Percentiles rank a stretch among this genome's conserved stretches.
These are phyloP conservation scores for Clarireedia paspali DNA, from an alignment of 2,329 filamentous ascomycete genomes.

Conservation along the genomic window DNA sequence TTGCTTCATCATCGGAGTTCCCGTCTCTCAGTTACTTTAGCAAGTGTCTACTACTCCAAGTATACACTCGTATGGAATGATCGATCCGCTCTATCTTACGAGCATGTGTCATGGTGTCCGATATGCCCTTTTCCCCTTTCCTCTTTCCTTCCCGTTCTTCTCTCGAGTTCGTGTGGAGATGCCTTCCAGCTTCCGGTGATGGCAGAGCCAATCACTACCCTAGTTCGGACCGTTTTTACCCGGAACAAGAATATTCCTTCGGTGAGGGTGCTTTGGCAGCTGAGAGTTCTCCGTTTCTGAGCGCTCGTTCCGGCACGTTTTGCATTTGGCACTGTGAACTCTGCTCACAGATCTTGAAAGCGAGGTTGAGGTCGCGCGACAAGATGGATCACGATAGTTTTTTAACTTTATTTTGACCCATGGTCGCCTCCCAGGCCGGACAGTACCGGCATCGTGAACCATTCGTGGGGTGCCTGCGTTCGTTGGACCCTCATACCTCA, in stretches of 20 bases:
- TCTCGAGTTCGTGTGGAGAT: slow-evolving; percentile 4
- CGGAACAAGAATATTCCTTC: not conserved
- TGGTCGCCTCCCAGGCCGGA: slow-evolving; percentile 13
- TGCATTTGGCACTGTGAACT: not conserved
- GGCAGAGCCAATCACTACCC: slow-evolving; percentile 6
- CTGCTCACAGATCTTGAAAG: not conserved
- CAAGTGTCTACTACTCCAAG: too few species aligned
- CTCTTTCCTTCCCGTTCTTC: not conserved
- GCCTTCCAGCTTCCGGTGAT: slow-evolving; percentile 6
- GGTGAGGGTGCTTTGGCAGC: not conserved
- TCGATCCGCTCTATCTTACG: not conserved
- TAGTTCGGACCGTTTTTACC: slow-evolving; percentile 4
- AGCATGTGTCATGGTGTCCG: not conserved
- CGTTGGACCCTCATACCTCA: slow-evolving; percentile 18
- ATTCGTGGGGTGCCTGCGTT: slow-evolving; percentile 20
- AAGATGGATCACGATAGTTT: slow-evolving; percentile 6
- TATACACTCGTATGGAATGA: not conserved
- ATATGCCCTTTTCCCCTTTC: not conserved
- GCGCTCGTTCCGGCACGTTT: not conserved
- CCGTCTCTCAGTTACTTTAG: not conserved
- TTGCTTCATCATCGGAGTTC: not conserved
- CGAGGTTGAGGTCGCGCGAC: not conserved
- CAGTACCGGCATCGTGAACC: slow-evolving; percentile 23
- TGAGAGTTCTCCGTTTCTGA: not conserved
- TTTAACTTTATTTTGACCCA: slow-evolving; percentile 19